Evolutionary conservation across 257 asterid genomes (phyloP), one percentile per base, ranked within the genome.

Genomic region (Anisodus acutangulus): DNA sequence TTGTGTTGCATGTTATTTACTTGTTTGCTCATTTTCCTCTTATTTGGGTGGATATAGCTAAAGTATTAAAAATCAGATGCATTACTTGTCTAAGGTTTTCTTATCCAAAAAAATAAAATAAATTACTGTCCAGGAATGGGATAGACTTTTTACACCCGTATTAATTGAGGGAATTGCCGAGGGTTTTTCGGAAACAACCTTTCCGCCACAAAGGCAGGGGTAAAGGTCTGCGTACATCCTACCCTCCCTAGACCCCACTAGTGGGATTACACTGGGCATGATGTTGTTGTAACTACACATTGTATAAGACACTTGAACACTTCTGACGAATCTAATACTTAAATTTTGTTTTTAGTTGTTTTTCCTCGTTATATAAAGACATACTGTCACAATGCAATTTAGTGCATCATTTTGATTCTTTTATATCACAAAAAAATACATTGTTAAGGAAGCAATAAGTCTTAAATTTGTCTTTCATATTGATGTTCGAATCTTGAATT

Each of bases 11-110:
- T 3, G 43, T 72, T 12, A 72, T 26, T 51, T 76, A 4, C 62
- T 51, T 76, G 19, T 74, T 74, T 47, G 17, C 81, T 22, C 62
- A 76, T 76, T 22, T 49, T 74, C 37, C 22, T 76, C 62, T 22
- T 51, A 11, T 49, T 76, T 51, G 47, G 45, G 63, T 26, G 13
- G 45, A 22, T 74, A 76, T 22, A 0, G 13, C 45, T 19, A 22
- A 51, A 12, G 45, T 51, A 51, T 74, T 11, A 49, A 35, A 49
- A 11, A 13, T 47, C 60, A 49, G 19, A 11, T 22, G 62, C 1
- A 59, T 70, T 47, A 74, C 41, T n/a, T 45, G 9, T 43, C 79
- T 47, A 72, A 72, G n/a, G 19, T 72, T 22, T 11, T 19, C n/a
- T 47, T 47, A 10, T n/a, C 79, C 35, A 4, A 22, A 22, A 22